These are phyloP conservation scores for Yarrowia deformans DNA, from an alignment of 805 yeast genomes.

Conservation along the genomic window DNA sequence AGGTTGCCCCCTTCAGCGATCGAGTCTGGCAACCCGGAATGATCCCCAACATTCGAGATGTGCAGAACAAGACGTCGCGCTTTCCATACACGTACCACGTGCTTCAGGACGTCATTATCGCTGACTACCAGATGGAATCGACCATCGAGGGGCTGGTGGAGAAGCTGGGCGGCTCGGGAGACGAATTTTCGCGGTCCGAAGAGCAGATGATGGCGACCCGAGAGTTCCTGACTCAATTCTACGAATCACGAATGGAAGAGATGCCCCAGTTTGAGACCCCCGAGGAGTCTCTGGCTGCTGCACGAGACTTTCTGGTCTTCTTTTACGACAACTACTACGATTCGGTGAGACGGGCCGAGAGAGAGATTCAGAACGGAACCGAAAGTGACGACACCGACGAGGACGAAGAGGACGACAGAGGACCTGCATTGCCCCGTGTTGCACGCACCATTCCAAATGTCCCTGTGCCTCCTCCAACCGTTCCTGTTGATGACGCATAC, in stretches of 20 bases:
- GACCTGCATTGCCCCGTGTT: no score
- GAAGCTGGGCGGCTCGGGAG: slow-evolving; percentile 14
- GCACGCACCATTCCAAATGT: background rate
- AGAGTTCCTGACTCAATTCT: slow-evolving; percentile 13
- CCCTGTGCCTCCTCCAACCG: background rate
- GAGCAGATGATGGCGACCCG: slow-evolving; percentile 6
- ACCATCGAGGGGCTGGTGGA: slow-evolving; percentile 30
- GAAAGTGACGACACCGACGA: slow-evolving; percentile 15
- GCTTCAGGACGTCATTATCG: slow-evolving; percentile 28
- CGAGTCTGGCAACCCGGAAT: slow-evolving; percentile 17
- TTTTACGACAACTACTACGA: slow-evolving; percentile 26
- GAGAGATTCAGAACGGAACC: slow-evolving; percentile 10
- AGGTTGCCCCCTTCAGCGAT: slow-evolving; percentile 7
- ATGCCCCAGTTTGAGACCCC: slow-evolving; percentile 1
- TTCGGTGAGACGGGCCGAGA: background rate
- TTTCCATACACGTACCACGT: slow-evolving; percentile 28
- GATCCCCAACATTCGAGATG: slow-evolving; percentile 28
- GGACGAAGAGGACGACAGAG: background rate
- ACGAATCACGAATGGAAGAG: slow-evolving; percentile 20
- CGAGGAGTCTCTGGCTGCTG: background rate
- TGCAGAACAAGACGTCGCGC: slow-evolving; percentile 10
- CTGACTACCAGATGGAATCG: slow-evolving; percentile 33
- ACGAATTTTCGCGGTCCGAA: slow-evolving; percentile 4
- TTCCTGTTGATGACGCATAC: background rate
- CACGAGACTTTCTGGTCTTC: slow-evolving; percentile 12